phyloP scores from a whole-genome alignment of 768 basidiomycete genomes.

The Rhodotorula paludigena region DNA sequence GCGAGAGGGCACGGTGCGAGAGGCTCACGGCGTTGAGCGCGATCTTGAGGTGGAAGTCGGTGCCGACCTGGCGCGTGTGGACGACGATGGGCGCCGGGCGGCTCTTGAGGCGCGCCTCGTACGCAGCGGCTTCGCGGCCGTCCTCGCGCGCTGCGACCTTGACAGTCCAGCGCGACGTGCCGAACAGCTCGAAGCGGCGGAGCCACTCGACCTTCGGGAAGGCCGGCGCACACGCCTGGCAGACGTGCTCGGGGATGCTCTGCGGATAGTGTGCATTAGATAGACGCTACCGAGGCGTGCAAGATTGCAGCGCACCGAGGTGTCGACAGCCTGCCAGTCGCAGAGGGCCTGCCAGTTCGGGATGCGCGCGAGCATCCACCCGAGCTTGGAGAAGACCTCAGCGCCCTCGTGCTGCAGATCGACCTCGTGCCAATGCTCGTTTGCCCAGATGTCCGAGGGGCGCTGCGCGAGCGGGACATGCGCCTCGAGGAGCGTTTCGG shows the following conservation, averaged over 20 bases:
- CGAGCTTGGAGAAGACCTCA: constrained; percentile 66
- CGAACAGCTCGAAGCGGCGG: constrained; percentile 41
- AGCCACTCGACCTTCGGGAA: constrained; percentile 72
- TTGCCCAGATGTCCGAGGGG: constrained; percentile 62
- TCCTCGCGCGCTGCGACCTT: constrained; percentile 68
- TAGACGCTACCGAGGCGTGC: not conserved
- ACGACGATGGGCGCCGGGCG: constrained; percentile 82
- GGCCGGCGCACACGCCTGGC: constrained; percentile 62
- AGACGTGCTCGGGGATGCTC: constrained; percentile 1
- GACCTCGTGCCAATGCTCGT: constrained; percentile 67
- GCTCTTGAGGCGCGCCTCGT: constrained; percentile 77
- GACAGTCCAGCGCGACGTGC: constrained; percentile 45
- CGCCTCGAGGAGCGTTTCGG: constrained; percentile 73
- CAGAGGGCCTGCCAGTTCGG: constrained; percentile 66
- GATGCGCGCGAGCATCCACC: constrained; percentile 82
- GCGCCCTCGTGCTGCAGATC: constrained; percentile 80
- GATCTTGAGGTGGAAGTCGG: constrained; percentile 62
- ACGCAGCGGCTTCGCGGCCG: constrained; percentile 75
- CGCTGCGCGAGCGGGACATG: constrained; percentile 63
- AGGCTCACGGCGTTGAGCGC: constrained; percentile 84
- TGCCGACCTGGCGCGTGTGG: constrained; percentile 61
- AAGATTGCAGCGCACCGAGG: constrained; percentile 40
- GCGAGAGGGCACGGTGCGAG: constrained; percentile 75
- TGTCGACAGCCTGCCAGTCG: constrained; percentile 62
- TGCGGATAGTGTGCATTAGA: not conserved